Evolutionary conservation across 169 alveolate species (phyloP), one percentile per base, ranked within the genome.

Genomic region (Eimeria maxima): DNA sequence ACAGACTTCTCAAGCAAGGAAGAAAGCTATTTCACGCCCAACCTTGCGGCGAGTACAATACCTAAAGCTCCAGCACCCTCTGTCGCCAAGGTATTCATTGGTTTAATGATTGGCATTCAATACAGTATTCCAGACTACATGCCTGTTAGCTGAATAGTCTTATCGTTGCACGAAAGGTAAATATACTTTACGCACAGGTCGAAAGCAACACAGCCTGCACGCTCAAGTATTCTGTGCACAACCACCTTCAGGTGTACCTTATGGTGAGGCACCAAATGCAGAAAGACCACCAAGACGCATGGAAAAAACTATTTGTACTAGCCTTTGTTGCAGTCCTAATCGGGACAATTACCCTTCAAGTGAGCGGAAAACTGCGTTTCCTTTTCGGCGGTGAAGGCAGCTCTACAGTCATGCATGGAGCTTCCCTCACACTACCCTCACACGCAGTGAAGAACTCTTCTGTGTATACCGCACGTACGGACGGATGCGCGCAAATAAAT

Each of bases 1-100:
- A 45, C 69, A 14, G 90, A 50, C 22, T 44, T n/a, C 42, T 38
- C 90, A 20, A n/a, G 42, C 65, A n/a, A 45, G 33, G 67, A 29
- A 27, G 90, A 80, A 47, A 27, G 90, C 65, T 80, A 80, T 42
- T 80, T 80, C 90, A 80, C 69, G 90, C 90, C 90, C 13, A 80
- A 80, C 13, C 63, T 80, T 47, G 90, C 71, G 29, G 90, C 45
- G 45, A 50, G 13, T 47, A 80, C 90, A 50, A n/a, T 4, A 14
- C 90, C 60, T 24, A 80, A 80, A 24, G 90, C 90, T 11, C 90
- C 90, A 45, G 90, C 90, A 47, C 90, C 90, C 38, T 80, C 90
- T 45, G 65, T 80, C 16, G 90, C 90, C 67, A 80, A 80, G 65
- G 90, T 80, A 80, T 27, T 74, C 84, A 73, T 38, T 74, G 53